Evolutionary conservation across 176 grass and related monocot genomes (phyloP).

Genomic region (Triticum monococcum): DNA sequence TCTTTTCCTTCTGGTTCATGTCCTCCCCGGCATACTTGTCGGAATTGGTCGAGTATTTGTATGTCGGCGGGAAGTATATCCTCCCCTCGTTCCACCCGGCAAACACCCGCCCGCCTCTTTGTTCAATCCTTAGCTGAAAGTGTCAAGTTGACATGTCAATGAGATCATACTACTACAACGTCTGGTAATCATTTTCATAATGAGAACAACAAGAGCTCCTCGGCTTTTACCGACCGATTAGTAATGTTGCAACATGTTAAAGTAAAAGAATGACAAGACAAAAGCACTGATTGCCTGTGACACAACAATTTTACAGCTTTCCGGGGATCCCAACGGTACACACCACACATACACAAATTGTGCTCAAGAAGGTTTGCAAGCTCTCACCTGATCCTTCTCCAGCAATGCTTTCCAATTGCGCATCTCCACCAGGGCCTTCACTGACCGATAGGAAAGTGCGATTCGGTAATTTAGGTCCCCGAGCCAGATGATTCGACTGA

Average conservation of each 20-base stretch:
- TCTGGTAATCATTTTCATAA: conserved; percentile 28
- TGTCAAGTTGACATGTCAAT: conserved; percentile 13
- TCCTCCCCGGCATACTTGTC: conserved; percentile 90
- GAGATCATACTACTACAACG: conserved; percentile 3
- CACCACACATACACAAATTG: conserved; percentile 9
- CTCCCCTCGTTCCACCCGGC: conserved; percentile 83
- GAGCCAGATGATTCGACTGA: conserved; percentile 94
- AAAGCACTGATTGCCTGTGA: conserved; percentile 35
- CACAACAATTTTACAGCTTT: conserved; percentile 51
- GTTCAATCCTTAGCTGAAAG: conserved; percentile 82
- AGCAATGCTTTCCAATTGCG: conserved; percentile 96
- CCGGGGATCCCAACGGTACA: conserved; percentile 36
- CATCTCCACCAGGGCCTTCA: conserved; percentile 99
- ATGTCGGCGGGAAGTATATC: conserved; percentile 97
- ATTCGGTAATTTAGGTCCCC: conserved; percentile 99
- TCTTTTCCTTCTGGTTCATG: conserved; percentile 85
- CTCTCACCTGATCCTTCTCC: conserved; percentile 96
- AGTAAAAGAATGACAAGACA: conserved; percentile 54
- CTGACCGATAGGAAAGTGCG: conserved; percentile 88
- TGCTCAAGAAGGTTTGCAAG: conserved; percentile 30
- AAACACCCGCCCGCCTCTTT: conserved; percentile 85
- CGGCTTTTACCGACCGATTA: conserved; percentile 27
- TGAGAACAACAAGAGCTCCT: conserved; percentile 11
- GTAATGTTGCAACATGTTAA: conserved; percentile 38
- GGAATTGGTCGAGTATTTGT: conserved; percentile 98